These are phyloP conservation scores for Auriscalpium microsporum DNA, from an alignment of 768 basidiomycete genomes.

Conservation along the genomic window DNA sequence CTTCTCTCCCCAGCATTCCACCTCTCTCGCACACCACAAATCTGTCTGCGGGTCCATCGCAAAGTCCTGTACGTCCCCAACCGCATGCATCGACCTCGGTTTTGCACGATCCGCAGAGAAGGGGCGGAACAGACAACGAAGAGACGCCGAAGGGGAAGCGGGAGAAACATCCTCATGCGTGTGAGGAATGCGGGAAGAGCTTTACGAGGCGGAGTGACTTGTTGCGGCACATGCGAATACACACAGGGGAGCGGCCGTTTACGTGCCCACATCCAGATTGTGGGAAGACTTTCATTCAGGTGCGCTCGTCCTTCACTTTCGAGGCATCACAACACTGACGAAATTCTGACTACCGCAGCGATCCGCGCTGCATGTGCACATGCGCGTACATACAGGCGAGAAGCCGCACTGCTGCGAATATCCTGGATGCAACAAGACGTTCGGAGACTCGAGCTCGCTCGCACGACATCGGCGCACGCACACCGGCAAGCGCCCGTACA, in stretches of 20 bases:
- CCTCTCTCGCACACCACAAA: background rate
- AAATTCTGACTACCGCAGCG: constrained; percentile 38
- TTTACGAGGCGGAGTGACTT: constrained; percentile 82
- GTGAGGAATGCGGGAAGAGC: constrained; percentile 70
- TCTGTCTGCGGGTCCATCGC: background rate
- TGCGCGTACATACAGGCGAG: constrained; percentile 87
- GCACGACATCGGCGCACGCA: constrained; percentile 88
- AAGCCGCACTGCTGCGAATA: constrained; percentile 90
- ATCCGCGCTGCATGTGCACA: constrained; percentile 83
- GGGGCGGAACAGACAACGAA: constrained; percentile 18
- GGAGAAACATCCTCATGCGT: constrained; percentile 43
- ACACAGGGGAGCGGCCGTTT: constrained; percentile 85
- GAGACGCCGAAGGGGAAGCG: constrained; percentile 17
- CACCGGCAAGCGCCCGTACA: constrained; percentile 80
- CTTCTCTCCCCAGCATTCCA: background rate
- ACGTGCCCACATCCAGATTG: constrained; percentile 64
- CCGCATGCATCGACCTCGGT: constrained; percentile 6
- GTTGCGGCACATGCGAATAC: constrained; percentile 79
- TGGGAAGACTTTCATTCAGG: constrained; percentile 91
- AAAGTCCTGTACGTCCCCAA: background rate
- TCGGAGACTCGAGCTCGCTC: constrained; percentile 86
- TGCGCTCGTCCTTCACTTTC: constrained; percentile 23
- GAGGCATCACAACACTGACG: constrained; percentile 8
- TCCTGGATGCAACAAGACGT: constrained; percentile 78
- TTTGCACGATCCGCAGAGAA: background rate